A percentile compares a stretch with the other conserved stretches of the same genome.
These are phyloP conservation scores for Cinnamomum micranthum DNA, from an alignment of 164 flowering plant genomes.

Conservation along the genomic window DNA sequence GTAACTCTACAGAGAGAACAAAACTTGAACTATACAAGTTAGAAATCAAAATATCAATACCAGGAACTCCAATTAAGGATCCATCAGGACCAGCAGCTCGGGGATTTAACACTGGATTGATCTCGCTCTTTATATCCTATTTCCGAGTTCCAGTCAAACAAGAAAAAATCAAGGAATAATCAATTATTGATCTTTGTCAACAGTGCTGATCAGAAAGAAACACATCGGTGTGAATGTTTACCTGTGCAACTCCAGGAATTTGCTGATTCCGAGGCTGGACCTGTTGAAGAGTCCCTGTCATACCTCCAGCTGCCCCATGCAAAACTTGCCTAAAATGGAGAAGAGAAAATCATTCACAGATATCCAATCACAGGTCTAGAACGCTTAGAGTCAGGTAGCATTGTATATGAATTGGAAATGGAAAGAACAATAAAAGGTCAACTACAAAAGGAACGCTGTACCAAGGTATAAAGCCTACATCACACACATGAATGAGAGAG, in stretches of 20 bases:
- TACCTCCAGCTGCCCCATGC: conserved; percentile 80
- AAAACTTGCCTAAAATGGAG: conserved; percentile 74
- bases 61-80: conserved; percentile 70
- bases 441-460: background rate
- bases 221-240: background rate
- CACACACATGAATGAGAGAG: background rate
- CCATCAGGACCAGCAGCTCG: conserved; percentile 73
- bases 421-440: background rate
- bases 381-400: background rate
- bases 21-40: background rate
- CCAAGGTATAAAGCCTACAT: background rate
- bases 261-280: conserved; percentile 86
- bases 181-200: background rate
- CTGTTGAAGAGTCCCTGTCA: conserved; percentile 71
- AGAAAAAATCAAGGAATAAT: background rate
- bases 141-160: conserved; percentile 12
- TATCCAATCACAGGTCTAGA: background rate
- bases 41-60: conserved; percentile 29
- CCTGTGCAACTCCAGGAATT: conserved; percentile 71
- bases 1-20: background rate
- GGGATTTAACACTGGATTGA: conserved; percentile 58
- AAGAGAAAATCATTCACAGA: background rate
- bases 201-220: background rate
- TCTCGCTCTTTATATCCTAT: conserved; percentile 68
- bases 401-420: background rate